Base-by-base conservation (phyloP, 805 yeast genomes). In the Spathaspora arborariae region DNA sequence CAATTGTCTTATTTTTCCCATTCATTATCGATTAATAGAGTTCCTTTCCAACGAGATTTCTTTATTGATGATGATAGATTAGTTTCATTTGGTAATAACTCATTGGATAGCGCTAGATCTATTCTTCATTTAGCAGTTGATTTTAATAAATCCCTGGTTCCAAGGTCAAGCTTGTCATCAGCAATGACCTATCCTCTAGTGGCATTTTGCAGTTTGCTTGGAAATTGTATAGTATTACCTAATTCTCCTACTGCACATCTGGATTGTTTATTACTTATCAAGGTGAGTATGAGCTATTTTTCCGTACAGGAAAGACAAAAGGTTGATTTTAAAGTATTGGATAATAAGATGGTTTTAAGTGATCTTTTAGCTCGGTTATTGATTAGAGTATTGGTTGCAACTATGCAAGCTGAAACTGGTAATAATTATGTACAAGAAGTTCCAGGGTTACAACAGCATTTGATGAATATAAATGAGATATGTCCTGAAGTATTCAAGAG, bases 71-170 rank as follows among this genome's bases (percentile, higher is more conserved):
- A 53, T 39, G 45, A 48, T n/a, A 51, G 52, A 33, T 51, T 45
- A 34, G 22, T 51, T 4, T 35, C 42, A 10, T 59, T 51, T 48
- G 53, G 63, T 1, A 50, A 52, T 18, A 46, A 57, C 13, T 56
- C 68, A 2, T 51, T 62, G 21, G 63, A 63, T n/a, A 56, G 64
- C 46, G 60, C 70, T 16, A 51, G 70, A 26, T 52, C 58, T 4
- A 49, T 65, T 2, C 46, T 67, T 26, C 54, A 57, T 27, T 41
- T 57, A 10, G 49, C 57, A 2, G 48, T 49, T 3, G 45, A 49
- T 8, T 20, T 55, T 11, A 54, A 51, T 19, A 42, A 36, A 8
- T 34, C 38, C 11, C 33, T 37, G n/a, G 33, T 57, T 4, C 49
- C 63, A 9, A 52, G 51, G 20, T 41, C 59, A 4, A 45, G 53